These are phyloP conservation scores for Populus pruinosa DNA, from an alignment of 345 rosid species.

Conservation along the genomic window DNA sequence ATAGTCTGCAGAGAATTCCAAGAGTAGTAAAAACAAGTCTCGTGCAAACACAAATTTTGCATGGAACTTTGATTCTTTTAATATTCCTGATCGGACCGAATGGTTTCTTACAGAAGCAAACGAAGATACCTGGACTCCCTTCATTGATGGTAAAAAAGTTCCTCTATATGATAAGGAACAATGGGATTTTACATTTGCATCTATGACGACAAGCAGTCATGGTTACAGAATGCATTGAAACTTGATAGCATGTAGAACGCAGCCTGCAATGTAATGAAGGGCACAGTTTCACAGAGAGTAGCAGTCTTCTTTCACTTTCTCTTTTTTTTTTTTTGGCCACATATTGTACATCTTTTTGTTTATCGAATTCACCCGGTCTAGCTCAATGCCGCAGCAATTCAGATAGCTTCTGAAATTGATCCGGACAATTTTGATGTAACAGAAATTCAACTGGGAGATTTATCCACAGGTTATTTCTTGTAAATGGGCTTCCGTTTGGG, in stretches of 20 bases:
- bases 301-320: neutral
- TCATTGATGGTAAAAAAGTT: conserved; percentile 36
- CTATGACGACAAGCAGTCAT: conserved; percentile 18
- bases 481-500: neutral
- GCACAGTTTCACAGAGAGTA: neutral
- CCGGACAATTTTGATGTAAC: no score
- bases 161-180: conserved; percentile 33
- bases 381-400: neutral
- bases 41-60: conserved; percentile 7
- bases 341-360: neutral
- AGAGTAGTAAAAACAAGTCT: conserved; percentile 28
- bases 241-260: neutral
- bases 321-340: neutral
- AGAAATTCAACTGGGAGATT: no score
- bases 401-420: no score
- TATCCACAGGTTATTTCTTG: neutral
- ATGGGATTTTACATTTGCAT: conserved; percentile 51
- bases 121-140: conserved; percentile 49
- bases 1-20: conserved; percentile 33
- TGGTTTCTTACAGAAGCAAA: conserved; percentile 44
- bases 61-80: conserved; percentile 42
- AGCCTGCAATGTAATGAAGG: neutral
- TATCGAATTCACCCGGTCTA: neutral
- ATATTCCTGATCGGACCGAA: conserved; percentile 49
- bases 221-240: neutral